Evolutionary conservation across 2,329 filamentous ascomycete species (phyloP).

Genomic region (Escovopsis sp.): DNA sequence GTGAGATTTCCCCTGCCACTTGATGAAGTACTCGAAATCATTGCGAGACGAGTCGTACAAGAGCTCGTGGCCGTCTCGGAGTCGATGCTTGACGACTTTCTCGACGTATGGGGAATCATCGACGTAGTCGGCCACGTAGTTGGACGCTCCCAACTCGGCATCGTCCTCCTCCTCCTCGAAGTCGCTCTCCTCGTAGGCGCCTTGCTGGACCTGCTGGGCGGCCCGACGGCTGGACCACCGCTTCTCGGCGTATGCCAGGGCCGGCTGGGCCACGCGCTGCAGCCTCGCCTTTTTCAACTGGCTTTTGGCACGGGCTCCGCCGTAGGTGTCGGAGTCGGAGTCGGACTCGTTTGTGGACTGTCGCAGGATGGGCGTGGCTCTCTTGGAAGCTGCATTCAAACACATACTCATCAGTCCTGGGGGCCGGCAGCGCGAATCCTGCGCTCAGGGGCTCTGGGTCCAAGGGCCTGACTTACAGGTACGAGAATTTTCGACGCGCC

Average conservation of each 20-base stretch:
- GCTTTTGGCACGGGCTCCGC: conserved; percentile 54
- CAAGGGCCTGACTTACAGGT: conserved; percentile 34
- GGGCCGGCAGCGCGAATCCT: conserved; percentile 1
- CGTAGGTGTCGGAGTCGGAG: conserved; percentile 65
- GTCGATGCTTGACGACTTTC: conserved; percentile 72
- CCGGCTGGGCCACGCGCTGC: conserved; percentile 51
- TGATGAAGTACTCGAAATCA: conserved; percentile 85
- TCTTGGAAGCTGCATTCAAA: conserved; percentile 41
- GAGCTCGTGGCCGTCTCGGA: conserved; percentile 51
- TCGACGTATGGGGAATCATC: conserved; percentile 80
- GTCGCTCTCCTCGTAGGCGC: conserved; percentile 51
- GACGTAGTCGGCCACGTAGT: conserved; percentile 55
- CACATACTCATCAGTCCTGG: too few species aligned
- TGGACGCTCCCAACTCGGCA: conserved; percentile 38
- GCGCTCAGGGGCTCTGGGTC: background rate
- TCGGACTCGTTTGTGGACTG: conserved; percentile 45
- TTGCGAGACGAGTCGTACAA: conserved; percentile 43
- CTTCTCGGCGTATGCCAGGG: conserved; percentile 59
- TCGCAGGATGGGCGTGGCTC: conserved; percentile 38
- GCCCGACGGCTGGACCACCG: conserved; percentile 83
- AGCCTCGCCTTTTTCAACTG: conserved; percentile 64
- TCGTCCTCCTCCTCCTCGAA: conserved; percentile 50
- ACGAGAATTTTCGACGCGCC: conserved; percentile 49
- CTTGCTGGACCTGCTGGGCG: conserved; percentile 53
- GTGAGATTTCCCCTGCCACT: conserved; percentile 94